phyloP scores from a whole-genome alignment of 2,329 filamentous ascomycete genomes.

The Chrysoporthe deuterocubensis region DNA sequence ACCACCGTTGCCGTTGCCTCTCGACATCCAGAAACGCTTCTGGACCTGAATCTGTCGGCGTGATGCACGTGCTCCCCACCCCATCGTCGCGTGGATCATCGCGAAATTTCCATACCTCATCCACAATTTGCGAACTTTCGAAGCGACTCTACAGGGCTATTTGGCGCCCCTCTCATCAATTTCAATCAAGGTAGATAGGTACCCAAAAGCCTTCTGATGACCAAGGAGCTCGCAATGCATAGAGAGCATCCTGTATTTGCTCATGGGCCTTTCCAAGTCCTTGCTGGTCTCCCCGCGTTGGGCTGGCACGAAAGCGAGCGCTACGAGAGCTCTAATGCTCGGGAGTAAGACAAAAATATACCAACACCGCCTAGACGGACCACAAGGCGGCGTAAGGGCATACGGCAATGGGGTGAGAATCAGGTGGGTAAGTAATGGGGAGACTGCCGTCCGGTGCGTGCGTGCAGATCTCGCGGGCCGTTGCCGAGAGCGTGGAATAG shows the following conservation, averaged over 20 bases:
- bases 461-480: background rate
- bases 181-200: too few relatives aligned
- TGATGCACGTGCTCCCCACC: too few relatives aligned
- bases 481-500: background rate
- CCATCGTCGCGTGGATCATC: too few relatives aligned
- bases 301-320: too few relatives aligned
- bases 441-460: background rate
- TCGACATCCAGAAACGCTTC: constrained; percentile 13
- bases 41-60: background rate
- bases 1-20: constrained; percentile 9
- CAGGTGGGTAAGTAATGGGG: constrained; percentile 1
- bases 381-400: background rate
- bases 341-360: background rate
- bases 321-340: background rate
- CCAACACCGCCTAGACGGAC: background rate
- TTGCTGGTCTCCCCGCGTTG: background rate
- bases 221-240: background rate
- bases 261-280: background rate
- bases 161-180: too few relatives aligned
- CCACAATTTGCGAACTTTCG: too few relatives aligned
- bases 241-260: background rate
- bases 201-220: too few relatives aligned
- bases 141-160: too few relatives aligned
- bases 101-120: too few relatives aligned
- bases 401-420: background rate